A percentile compares a stretch with the other conserved stretches of the same genome.
phyloP scores from a whole-genome alignment of 2,329 filamentous ascomycete species.

The Rugonectria rugulosa region DNA sequence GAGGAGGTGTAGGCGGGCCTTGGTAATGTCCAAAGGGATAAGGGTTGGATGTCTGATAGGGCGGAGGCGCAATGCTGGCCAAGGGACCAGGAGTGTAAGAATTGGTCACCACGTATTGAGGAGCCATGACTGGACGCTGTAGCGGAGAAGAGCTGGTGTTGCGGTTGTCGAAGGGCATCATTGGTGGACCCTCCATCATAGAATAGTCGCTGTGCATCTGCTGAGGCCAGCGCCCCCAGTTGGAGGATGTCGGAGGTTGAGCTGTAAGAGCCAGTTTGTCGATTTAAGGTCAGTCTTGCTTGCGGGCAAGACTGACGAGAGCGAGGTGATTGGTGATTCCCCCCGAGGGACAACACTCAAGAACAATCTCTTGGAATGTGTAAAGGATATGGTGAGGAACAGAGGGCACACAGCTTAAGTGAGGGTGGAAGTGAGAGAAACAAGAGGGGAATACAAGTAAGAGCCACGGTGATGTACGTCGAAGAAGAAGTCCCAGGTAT shows the following conservation, averaged over 20 bases:
- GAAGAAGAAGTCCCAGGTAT: constrained; percentile 23
- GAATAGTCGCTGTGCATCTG: constrained; percentile 57
- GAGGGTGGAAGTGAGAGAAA: constrained; percentile 19
- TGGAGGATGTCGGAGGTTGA: constrained; percentile 52
- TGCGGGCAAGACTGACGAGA: constrained; percentile 35
- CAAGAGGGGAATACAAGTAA: constrained; percentile 15
- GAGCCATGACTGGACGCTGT: constrained; percentile 52
- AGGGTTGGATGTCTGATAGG: constrained; percentile 52
- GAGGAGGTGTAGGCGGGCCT: constrained; percentile 45
- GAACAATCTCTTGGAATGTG: constrained; percentile 17
- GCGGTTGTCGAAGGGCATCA: constrained; percentile 60
- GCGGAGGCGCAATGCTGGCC: constrained; percentile 50
- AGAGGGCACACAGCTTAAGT: constrained; percentile 1
- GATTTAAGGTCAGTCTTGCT: constrained; percentile 34
- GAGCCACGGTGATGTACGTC: constrained; percentile 26
- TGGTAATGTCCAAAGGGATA: constrained; percentile 56
- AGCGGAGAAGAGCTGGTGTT: constrained; percentile 47
- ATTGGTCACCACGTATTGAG: constrained; percentile 56
- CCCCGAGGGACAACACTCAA: constrained; percentile 7
- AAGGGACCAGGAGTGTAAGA: constrained; percentile 55
- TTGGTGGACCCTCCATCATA: constrained; percentile 55
- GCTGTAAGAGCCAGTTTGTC: constrained; percentile 56
- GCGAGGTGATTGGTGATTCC: constrained; percentile 6
- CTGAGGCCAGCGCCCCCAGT: constrained; percentile 64
- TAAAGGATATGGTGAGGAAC: constrained; percentile 3